Base-by-base conservation (phyloP, 257 asterid species). In the Plantago major region DNA sequence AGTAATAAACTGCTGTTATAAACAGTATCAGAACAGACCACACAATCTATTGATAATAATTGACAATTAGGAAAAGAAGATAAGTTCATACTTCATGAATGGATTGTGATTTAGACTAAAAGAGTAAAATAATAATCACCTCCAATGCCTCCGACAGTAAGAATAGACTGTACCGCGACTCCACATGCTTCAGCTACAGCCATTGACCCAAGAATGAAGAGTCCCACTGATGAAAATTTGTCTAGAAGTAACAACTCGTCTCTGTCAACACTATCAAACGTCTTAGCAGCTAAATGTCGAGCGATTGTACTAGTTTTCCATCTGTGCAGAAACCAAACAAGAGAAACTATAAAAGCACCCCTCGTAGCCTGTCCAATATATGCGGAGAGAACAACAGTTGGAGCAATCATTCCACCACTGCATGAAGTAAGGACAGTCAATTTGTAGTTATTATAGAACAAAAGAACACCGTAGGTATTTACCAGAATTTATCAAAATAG, bases 91-190 rank as follows among this genome's bases (percentile, higher is more conserved):
- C 40, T 33, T 33, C 6, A 33, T 33, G 8, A 7, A 5, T 33
- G 8, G 40, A 5, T 33, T 33, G 40, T 33, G 40, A 4, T 33
- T 33, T 33, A 33, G 0, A 33, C 3, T 4, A 33, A 33, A 33
- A 33, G 6, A 33, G 40, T 33, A 33, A 33, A 33, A 4, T 26
- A 19, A 53, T 0, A 12, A 55, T 19, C 78, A 89, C 99, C 99
- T 82, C 99, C 99, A 59, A 93, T 72, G 60, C 99, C 99, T 62
- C 99, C 99, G 45, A 93, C 95, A 0, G 99, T 93, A 50, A 89
- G 76, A 71, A 93, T 66, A 71, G 99, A 93, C 56, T 89, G 99
- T 59, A 89, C 84, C 13, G 97, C 94, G 73, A 93, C 96, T 44
- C 99, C 99, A 73, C 82, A 83, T 53, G 88, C 94, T 76, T 93